These are phyloP conservation scores for Madurella fahalii DNA, from an alignment of 2,329 filamentous ascomycete genomes.

Conservation along the genomic window DNA sequence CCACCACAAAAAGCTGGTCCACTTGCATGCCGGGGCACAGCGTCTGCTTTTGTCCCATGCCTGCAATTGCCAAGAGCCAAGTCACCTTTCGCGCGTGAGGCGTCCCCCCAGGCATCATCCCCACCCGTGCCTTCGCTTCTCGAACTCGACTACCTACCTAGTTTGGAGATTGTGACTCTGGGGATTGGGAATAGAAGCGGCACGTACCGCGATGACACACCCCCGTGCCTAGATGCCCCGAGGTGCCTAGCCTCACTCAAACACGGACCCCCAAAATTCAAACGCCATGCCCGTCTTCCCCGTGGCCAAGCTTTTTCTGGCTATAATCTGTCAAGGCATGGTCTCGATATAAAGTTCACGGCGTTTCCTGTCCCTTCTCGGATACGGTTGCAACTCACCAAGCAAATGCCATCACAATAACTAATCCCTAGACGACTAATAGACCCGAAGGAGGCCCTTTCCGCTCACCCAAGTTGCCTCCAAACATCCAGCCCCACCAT, in stretches of 20 bases:
- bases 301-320: neutral
- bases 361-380: neutral
- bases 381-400: too few relatives aligned
- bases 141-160: neutral
- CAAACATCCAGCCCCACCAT: slow-evolving; percentile 5
- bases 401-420: too few relatives aligned
- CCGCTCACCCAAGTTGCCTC: neutral
- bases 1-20: neutral
- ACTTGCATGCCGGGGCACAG: slow-evolving; percentile 1
- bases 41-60: neutral
- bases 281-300: neutral
- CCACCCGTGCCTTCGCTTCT: too few relatives aligned
- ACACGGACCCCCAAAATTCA: slow-evolving; percentile 9
- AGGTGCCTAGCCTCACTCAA: slow-evolving; percentile 13
- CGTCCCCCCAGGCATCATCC: slow-evolving; percentile 2
- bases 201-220: slow-evolving; percentile 3
- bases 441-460: too few relatives aligned
- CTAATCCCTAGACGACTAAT: too few relatives aligned
- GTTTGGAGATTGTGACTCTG: neutral
- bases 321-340: neutral
- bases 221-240: slow-evolving; percentile 1
- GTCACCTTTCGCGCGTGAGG: slow-evolving; percentile 7
- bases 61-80: neutral
- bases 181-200: slow-evolving; percentile 1
- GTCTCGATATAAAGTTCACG: neutral